Conservation (phyloP, 228 moss, liverwort and hornwort genomes). For the Sphagnum magellanicum region DNA sequence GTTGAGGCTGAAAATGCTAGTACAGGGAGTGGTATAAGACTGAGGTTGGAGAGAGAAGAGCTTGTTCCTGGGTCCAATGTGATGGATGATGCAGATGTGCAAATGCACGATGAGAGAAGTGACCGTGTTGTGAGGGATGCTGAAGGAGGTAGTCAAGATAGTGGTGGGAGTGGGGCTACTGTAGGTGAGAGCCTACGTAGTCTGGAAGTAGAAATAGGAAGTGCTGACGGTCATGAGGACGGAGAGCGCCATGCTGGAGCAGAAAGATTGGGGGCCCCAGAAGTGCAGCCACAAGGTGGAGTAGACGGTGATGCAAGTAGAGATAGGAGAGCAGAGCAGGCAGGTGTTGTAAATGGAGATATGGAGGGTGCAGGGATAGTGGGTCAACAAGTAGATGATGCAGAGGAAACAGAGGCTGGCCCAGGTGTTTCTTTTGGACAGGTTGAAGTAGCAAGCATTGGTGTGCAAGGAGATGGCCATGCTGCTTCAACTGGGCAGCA, state of each 20-base stretch:
- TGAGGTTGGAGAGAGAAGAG: slow-evolving; percentile 21
- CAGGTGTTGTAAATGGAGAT: slow-evolving; percentile 71
- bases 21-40: slow-evolving; percentile 16
- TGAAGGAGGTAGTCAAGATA: slow-evolving; percentile 92
- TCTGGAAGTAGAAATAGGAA: slow-evolving; percentile 97
- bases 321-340: slow-evolving; percentile 44
- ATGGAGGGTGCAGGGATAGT: slow-evolving; percentile 65
- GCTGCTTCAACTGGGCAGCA: slow-evolving; percentile 23
- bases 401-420: slow-evolving; percentile 29
- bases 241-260: slow-evolving; percentile 75
- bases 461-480: slow-evolving; percentile 19
- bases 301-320: slow-evolving; percentile 35
- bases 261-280: slow-evolving; percentile 57
- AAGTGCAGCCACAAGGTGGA: slow-evolving; percentile 40
- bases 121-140: slow-evolving; percentile 49
- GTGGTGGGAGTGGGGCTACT: slow-evolving; percentile 94
- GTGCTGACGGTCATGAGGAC: slow-evolving; percentile 85
- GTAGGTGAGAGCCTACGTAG: slow-evolving; percentile 98
- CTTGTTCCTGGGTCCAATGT: slow-evolving; percentile 36
- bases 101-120: slow-evolving; percentile 93
- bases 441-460: slow-evolving; percentile 27
- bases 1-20: slow-evolving; percentile 30
- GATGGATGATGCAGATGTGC: slow-evolving; percentile 62
- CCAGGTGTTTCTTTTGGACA: slow-evolving; percentile 31
- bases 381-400: slow-evolving; percentile 43